phyloP scores from a whole-genome alignment of 2,329 filamentous ascomycete genomes.

The Pyrenophora teres region DNA sequence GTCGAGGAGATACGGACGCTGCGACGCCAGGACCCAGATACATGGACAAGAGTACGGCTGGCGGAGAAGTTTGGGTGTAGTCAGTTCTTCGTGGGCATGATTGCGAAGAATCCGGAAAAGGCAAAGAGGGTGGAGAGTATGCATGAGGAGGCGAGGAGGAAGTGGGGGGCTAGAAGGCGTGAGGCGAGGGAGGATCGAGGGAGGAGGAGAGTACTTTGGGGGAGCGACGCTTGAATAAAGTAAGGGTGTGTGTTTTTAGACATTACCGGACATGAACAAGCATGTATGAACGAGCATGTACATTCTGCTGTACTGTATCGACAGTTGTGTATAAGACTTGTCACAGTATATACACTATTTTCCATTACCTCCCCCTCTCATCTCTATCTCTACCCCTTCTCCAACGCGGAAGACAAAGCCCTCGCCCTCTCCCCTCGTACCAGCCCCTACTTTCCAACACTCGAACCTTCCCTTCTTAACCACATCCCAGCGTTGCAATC shows the following conservation, averaged over 20 bases:
- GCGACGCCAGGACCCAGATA: constrained; percentile 59
- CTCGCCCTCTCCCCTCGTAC: constrained; percentile 13
- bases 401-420: constrained; percentile 39
- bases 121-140: constrained; percentile 52
- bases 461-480: constrained; percentile 46
- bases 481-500: constrained; percentile 41
- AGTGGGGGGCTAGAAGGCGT: constrained; percentile 64
- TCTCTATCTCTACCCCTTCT: constrained; percentile 22
- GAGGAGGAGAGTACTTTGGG: constrained; percentile 65
- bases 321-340: too few species aligned
- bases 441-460: constrained; percentile 33
- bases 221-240: constrained; percentile 55
- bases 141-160: constrained; percentile 60
- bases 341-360: neutral
- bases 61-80: constrained; percentile 68
- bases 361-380: neutral
- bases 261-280: too few species aligned
- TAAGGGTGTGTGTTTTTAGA: neutral
- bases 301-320: too few species aligned
- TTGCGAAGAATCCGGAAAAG: constrained; percentile 54
- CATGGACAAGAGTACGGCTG: constrained; percentile 63
- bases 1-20: constrained; percentile 64
- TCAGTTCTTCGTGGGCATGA: constrained; percentile 65
- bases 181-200: constrained; percentile 65
- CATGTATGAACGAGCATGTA: neutral